phyloP scores from a whole-genome alignment of 2,329 filamentous ascomycete species.

The Penicillium brasilianum region DNA sequence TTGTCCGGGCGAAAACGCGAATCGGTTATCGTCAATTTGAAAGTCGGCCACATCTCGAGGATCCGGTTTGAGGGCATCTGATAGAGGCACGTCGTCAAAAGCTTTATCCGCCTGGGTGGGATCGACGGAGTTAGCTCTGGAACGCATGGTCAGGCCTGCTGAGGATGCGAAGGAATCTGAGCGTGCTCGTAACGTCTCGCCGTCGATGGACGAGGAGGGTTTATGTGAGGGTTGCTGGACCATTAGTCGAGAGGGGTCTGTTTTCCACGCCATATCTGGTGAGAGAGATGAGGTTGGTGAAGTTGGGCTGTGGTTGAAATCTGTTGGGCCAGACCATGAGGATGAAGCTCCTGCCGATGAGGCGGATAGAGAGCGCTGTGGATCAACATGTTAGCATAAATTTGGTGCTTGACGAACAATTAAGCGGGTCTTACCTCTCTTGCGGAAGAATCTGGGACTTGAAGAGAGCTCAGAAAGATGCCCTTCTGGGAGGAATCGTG shows the following conservation, averaged over 20 bases:
- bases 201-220: conserved; percentile 45
- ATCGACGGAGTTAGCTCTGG: conserved; percentile 41
- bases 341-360: conserved; percentile 27
- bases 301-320: conserved; percentile 25
- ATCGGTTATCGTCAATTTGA: conserved; percentile 75
- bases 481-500: conserved; percentile 17
- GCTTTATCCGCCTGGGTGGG: conserved; percentile 24
- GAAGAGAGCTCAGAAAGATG: conserved; percentile 23
- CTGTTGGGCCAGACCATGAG: conserved; percentile 26
- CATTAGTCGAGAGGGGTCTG: conserved; percentile 31
- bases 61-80: conserved; percentile 74
- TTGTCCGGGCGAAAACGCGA: conserved; percentile 79
- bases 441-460: conserved; percentile 21
- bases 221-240: conserved; percentile 38
- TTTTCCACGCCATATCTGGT: conserved; percentile 32
- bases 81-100: conserved; percentile 47
- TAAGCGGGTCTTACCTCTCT: conserved; percentile 26
- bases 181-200: conserved; percentile 51
- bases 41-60: conserved; percentile 78
- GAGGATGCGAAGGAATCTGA: conserved; percentile 48
- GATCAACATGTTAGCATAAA: conserved; percentile 7
- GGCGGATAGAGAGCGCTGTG: conserved; percentile 27
- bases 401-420: not conserved
- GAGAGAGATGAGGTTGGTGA: conserved; percentile 26
- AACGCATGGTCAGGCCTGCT: conserved; percentile 40